phyloP scores from a whole-genome alignment of 306 rosid genomes.

The Myrica gale region DNA sequence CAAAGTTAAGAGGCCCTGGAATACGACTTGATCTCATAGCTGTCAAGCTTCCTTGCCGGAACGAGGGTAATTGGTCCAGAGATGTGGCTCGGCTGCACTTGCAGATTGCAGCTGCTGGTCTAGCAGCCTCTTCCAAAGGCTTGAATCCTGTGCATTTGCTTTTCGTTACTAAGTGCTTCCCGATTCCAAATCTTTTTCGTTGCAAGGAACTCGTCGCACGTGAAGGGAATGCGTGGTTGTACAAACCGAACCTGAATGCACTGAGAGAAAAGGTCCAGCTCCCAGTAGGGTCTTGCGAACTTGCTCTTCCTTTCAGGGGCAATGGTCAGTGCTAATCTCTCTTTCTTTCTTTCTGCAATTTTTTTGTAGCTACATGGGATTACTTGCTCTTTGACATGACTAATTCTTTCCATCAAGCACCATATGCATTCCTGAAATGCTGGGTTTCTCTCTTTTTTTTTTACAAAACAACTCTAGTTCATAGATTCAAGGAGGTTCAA shows the following conservation, averaged over 20 bases:
- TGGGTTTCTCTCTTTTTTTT: too few relatives aligned
- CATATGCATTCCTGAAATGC: too few relatives aligned
- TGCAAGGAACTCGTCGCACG: conserved; percentile 67
- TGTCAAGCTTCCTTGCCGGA: conserved; percentile 81
- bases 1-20: conserved; percentile 58
- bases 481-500: too few relatives aligned
- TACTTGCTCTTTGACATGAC: not conserved
- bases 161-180: conserved; percentile 68
- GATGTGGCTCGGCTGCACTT: conserved; percentile 87
- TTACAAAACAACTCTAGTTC: too few relatives aligned
- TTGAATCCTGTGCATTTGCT: conserved; percentile 63
- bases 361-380: conserved; percentile 9
- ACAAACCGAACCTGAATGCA: conserved; percentile 65
- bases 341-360: not conserved
- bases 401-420: too few relatives aligned
- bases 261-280: conserved; percentile 68
- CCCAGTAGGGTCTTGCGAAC: conserved; percentile 92
- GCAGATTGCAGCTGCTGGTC: conserved; percentile 81
- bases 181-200: conserved; percentile 67
- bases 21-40: conserved; percentile 66
- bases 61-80: conserved; percentile 76
- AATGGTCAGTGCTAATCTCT: conserved; percentile 53
- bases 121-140: conserved; percentile 79
- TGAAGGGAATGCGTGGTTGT: conserved; percentile 74
- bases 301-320: conserved; percentile 76